A percentile compares a stretch with the other conserved stretches of the same genome.
Conservation (phyloP, 805 yeast genomes). For the Starmerella sp. region DNA sequence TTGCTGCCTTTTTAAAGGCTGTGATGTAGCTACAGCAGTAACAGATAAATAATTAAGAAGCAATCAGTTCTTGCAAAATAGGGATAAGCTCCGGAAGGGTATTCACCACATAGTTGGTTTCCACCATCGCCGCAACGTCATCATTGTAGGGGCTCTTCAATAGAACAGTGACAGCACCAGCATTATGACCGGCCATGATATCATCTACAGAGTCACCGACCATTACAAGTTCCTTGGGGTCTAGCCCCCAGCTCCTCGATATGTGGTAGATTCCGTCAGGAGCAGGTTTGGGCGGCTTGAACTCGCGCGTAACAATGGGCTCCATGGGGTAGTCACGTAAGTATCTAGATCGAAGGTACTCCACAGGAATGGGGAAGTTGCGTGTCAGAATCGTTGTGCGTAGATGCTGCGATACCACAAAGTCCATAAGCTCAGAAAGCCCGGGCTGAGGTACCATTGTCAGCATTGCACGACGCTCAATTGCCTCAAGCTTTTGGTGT, state of each 20-base stretch:
- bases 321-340: slow-evolving; percentile 36
- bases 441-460: slow-evolving; percentile 44
- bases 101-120: slow-evolving; percentile 32
- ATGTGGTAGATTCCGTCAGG: slow-evolving; percentile 54
- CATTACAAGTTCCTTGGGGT: slow-evolving; percentile 45
- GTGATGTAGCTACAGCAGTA: too few relatives aligned
- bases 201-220: slow-evolving; percentile 68
- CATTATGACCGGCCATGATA: slow-evolving; percentile 50
- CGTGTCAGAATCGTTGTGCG: slow-evolving; percentile 54
- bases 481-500: slow-evolving; percentile 35
- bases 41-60: not conserved
- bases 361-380: slow-evolving; percentile 46
- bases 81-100: slow-evolving; percentile 19
- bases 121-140: slow-evolving; percentile 32
- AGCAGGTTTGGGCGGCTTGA: slow-evolving; percentile 57
- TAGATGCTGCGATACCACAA: slow-evolving; percentile 26
- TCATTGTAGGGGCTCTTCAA: slow-evolving; percentile 43
- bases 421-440: slow-evolving; percentile 34
- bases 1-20: too few relatives aligned
- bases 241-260: slow-evolving; percentile 38
- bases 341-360: slow-evolving; percentile 38
- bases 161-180: slow-evolving; percentile 50
- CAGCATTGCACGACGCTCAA: slow-evolving; percentile 55
- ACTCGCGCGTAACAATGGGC: slow-evolving; percentile 49
- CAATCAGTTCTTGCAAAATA: slow-evolving; percentile 5